Conservation (phyloP, 305 asterid genomes). For the Rubia balearica region DNA sequence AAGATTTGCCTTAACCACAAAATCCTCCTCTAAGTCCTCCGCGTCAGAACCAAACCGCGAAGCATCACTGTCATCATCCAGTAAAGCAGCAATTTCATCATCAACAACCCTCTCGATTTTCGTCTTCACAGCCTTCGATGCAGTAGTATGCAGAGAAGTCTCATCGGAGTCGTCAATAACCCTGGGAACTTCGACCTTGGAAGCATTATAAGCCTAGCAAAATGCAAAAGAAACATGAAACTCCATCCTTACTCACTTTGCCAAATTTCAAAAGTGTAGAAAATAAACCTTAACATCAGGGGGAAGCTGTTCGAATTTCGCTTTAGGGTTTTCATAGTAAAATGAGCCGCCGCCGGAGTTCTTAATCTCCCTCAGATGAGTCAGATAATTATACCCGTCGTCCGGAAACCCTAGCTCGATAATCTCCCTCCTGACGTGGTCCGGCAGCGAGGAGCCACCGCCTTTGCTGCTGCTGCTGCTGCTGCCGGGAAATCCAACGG, state of each 20-base stretch:
- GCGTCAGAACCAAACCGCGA: conserved; percentile 51
- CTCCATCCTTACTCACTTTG: background rate
- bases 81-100: conserved; percentile 70
- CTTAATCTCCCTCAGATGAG: conserved; percentile 76
- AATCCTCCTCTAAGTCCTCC: conserved; percentile 85
- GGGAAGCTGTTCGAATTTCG: conserved; percentile 40
- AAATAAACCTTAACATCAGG: conserved; percentile 71
- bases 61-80: conserved; percentile 60
- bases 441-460: conserved; percentile 37
- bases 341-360: conserved; percentile 75
- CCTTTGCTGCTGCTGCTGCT: conserved; percentile 7
- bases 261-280: background rate
- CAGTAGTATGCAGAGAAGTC: conserved; percentile 43
- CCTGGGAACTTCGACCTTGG: conserved; percentile 51
- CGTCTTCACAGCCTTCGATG: conserved; percentile 45
- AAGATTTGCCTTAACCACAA: conserved; percentile 60
- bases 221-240: background rate
- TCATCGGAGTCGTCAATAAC: conserved; percentile 39
- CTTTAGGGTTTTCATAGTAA: conserved; percentile 70
- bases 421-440: conserved; percentile 65
- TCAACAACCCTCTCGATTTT: conserved; percentile 62
- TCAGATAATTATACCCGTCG: conserved; percentile 83
- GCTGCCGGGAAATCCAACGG: conserved; percentile 16
- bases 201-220: conserved; percentile 81
- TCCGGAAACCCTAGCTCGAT: conserved; percentile 90